phyloP scores from a whole-genome alignment of 2,329 filamentous ascomycete species.

The Xylariaceae sp. region DNA sequence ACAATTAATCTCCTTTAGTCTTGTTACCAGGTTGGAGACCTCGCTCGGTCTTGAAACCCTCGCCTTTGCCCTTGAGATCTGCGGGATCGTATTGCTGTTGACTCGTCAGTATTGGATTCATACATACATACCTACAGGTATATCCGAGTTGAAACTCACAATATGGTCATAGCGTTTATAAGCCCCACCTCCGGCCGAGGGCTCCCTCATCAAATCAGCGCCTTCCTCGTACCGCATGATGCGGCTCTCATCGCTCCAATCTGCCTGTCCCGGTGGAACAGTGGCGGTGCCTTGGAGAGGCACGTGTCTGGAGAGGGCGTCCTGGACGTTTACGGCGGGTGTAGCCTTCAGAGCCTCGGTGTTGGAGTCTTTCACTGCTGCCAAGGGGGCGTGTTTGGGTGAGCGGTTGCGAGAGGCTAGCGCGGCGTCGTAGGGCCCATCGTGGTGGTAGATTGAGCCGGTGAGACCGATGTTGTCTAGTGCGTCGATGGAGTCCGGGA shows the following conservation, averaged over 20 bases:
- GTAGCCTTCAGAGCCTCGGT: constrained; percentile 76
- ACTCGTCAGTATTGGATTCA: not conserved
- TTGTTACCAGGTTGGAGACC: constrained; percentile 54
- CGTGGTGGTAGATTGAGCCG: constrained; percentile 74
- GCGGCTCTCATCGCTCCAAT: constrained; percentile 56
- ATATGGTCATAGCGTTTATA: constrained; percentile 73
- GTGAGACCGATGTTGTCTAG: constrained; percentile 61
- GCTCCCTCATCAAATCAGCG: constrained; percentile 77
- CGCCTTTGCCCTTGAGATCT: constrained; percentile 79
- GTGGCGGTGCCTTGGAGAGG: constrained; percentile 77
- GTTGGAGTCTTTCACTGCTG: constrained; percentile 70
- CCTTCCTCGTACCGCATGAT: constrained; percentile 79
- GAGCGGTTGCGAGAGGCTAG: constrained; percentile 68
- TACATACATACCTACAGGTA: too few species aligned
- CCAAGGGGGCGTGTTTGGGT: constrained; percentile 63
- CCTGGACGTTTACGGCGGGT: constrained; percentile 69
- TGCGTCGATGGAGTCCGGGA: constrained; percentile 74
- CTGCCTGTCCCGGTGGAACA: constrained; percentile 69
- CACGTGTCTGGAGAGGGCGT: constrained; percentile 68
- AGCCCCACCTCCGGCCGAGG: constrained; percentile 62
- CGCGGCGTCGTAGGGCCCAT: constrained; percentile 84
- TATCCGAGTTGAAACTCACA: constrained; percentile 47
- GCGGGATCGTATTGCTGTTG: constrained; percentile 64
- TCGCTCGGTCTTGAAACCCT: constrained; percentile 67
- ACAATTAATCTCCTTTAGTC: not conserved